These are phyloP conservation scores for Knoxia roxburghii DNA, from an alignment of 257 asterid genomes.

Conservation along the genomic window DNA sequence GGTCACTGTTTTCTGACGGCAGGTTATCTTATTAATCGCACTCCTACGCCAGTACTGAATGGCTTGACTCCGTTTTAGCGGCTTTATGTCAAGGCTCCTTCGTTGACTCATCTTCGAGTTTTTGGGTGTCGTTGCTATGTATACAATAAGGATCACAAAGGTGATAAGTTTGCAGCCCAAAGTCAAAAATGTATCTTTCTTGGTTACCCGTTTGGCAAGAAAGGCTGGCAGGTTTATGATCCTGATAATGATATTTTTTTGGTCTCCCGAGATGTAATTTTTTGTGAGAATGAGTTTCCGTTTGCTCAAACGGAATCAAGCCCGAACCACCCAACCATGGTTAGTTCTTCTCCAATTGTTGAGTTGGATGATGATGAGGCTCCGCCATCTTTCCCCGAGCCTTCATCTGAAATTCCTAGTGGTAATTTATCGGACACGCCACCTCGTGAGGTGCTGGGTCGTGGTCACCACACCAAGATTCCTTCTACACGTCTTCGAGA, in stretches of 20 bases:
- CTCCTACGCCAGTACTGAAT: not conserved
- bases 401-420: too few relatives aligned
- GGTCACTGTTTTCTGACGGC: not conserved
- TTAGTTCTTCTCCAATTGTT: too few relatives aligned
- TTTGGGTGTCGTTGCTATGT: not conserved
- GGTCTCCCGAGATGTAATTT: not conserved
- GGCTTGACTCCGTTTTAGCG: not conserved
- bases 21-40: not conserved
- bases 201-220: not conserved
- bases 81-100: not conserved
- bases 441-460: too few relatives aligned
- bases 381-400: too few relatives aligned
- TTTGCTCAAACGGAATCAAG: not conserved
- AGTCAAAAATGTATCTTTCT: not conserved
- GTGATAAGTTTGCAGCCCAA: not conserved
- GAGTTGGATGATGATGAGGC: too few relatives aligned
- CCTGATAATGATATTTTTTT: not conserved
- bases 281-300: not conserved
- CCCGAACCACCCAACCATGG: too few relatives aligned
- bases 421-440: too few relatives aligned
- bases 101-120: not conserved
- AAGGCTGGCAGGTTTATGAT: not conserved
- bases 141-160: not conserved
- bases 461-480: too few relatives aligned
- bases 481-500: too few relatives aligned